Evolutionary conservation across 1,284 basidiomycete species (phyloP), one percentile per base, ranked within the genome.

Genomic region (Rhizoctonia solani): DNA sequence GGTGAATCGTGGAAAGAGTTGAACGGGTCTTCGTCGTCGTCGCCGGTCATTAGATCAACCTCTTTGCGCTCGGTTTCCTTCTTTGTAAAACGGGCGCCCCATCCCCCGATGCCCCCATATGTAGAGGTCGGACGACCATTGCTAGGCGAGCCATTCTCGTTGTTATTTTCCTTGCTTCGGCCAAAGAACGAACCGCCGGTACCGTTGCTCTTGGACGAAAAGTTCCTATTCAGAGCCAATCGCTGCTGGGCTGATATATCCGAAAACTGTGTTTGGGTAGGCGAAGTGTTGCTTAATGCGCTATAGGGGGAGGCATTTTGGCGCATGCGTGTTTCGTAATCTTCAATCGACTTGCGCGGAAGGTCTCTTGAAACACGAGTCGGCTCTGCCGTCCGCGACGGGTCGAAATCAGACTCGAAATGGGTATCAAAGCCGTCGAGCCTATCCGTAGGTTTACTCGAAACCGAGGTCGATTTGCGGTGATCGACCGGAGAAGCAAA

Each of bases 401-500:
- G 66, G 21, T 14, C 19, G 72, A 77, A 81, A 68, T 82, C 78
- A 23, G 80, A 78, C 52, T 80, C 75, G 52, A 79, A 79, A 42
- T 72, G 66, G 34, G 69, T 71, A 52, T 70, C 59, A 68, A 74
- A 70, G 14, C 59, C 54, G 67, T 70, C 52, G 50, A 69, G 11
- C 58, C 68, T 52, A 55, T 69, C 46, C 50, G 61, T 14, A 37
- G 21, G n/a, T 34, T 59, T 47, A 72, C 68, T 39, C 72, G 61
- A 61, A 68, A 73, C n/a, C 68, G 59, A 44, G 49, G 19, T 41
- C 25, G 59, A 53, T 69, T 80, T 82, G 47, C 75, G 75, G 19
- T 74, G 73, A 6, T 84, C 86, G n/a, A 83, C 79, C 23, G 77
- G 71, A 6, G 89, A 88, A 37, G 89, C 87, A 71, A 88, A 89